Evolutionary conservation across 495 filamentous ascomycete species (phyloP).

Genomic region (Baudoinia panamericana): DNA sequence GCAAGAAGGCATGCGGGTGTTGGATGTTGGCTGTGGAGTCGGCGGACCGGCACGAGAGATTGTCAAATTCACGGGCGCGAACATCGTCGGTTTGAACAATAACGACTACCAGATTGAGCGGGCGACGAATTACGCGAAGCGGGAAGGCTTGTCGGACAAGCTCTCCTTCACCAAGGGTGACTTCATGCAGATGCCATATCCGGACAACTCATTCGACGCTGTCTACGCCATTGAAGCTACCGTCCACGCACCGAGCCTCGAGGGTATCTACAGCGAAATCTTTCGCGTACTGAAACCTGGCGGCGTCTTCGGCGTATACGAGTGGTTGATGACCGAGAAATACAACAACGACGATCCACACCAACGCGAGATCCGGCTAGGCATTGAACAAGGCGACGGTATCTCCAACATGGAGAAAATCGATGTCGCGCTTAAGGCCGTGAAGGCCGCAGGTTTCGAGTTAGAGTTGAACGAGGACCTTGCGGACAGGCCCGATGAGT

Average conservation of each 20-base stretch:
- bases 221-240: constrained; percentile 98
- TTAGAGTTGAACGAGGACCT: constrained; percentile 81
- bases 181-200: constrained; percentile 99
- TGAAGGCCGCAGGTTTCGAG: constrained; percentile 81
- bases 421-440: constrained; percentile 67
- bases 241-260: constrained; percentile 87
- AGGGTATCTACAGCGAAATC: constrained; percentile 88
- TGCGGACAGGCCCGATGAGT: constrained; percentile 60
- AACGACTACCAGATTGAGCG: constrained; percentile 99
- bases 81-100: constrained; percentile 93
- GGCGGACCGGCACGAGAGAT: constrained; percentile 97
- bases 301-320: constrained; percentile 92
- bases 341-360: constrained; percentile 83
- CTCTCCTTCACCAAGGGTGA: constrained; percentile 88
- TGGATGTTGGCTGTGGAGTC: constrained; percentile 96
- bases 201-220: constrained; percentile 79
- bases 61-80: constrained; percentile 81
- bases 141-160: constrained; percentile 70
- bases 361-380: constrained; percentile 83
- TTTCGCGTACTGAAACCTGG: constrained; percentile 93
- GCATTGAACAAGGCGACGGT: constrained; percentile 91
- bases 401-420: constrained; percentile 98
- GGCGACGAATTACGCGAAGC: constrained; percentile 69
- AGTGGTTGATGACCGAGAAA: constrained; percentile 96
- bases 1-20: constrained; percentile 71